Evolutionary conservation across 2,329 filamentous ascomycete genomes (phyloP), one percentile per base, ranked within the genome.

Genomic region (Arthrocladium fulminans): DNA sequence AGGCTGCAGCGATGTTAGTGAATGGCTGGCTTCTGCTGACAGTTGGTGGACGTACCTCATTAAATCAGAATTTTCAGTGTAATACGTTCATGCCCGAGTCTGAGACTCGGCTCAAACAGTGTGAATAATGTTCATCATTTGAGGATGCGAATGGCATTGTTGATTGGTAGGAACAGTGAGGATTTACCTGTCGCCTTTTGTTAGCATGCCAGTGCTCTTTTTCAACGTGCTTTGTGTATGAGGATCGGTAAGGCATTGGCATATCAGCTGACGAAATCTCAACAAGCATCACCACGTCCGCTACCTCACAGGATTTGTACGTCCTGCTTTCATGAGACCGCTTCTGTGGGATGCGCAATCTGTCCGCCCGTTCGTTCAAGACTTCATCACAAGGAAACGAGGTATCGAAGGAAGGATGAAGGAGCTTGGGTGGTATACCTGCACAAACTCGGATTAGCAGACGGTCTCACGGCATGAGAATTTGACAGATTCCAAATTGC

Each of bases 51-150:
- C 68, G 59, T 61, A 74, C 77, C 77, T 80, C 77, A 80, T 80
- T 81, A 80, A 80, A 81, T 81, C 78, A 81, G 78, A 81, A 78
- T 81, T 79, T 77, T 77, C 69, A 73, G 72, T 77, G 74, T 74
- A 65, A 59, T 67, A 70, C 71, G 75, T 76, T 80, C 77, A 80
- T 74, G 58, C 66, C 70, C 73, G 60, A 64, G 67, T 66, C 63
- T 61, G 64, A 67, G 64, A 64, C 63, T 66, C 66, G 67, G 72
- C 69, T 81, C 78, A 80, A 79, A 81, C 77, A 81, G 78, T 81
- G 78, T 81, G 78, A 81, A 81, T 81, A 81, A 71, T 72, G 69
- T 74, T 81, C 77, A 81, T 81, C 78, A 80, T 80, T 59, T 63
- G 67, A 70, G 57, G 68, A 67, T 64, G 65, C 64, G 63, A 64